A percentile compares a stretch with the other conserved stretches of the same genome.
Conservation (phyloP, 2,329 filamentous ascomycete genomes). For the Esteya vermicola region DNA sequence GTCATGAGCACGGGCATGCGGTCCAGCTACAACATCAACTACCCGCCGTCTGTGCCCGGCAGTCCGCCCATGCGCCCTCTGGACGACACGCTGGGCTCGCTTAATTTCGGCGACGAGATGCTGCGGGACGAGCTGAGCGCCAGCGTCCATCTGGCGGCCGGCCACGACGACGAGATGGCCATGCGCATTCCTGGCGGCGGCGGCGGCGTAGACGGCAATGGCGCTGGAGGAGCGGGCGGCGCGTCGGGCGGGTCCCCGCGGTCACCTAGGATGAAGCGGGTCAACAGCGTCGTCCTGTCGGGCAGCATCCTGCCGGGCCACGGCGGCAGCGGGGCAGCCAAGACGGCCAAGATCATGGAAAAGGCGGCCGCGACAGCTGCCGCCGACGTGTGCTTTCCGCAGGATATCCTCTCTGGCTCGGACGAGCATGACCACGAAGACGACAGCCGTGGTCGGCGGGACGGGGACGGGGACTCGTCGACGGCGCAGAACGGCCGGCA, state of each 20-base stretch:
- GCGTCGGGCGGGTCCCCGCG: background rate
- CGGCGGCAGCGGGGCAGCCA: background rate
- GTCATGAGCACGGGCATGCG: background rate
- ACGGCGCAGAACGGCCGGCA: too few relatives aligned
- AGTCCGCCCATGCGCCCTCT: constrained; percentile 38
- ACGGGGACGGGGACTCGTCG: background rate
- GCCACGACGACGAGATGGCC: background rate
- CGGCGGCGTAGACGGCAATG: too few relatives aligned
- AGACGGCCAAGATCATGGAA: background rate
- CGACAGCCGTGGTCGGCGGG: constrained; percentile 12
- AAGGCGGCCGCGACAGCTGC: constrained; percentile 28
- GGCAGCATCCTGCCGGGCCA: too few relatives aligned
- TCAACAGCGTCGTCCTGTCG: too few relatives aligned
- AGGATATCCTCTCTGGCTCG: constrained; percentile 61
- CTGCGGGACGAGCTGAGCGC: constrained; percentile 45
- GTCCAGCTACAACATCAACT: constrained; percentile 46
- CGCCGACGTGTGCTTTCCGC: constrained; percentile 87
- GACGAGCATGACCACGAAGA: constrained; percentile 45
- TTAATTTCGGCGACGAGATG: constrained; percentile 56
- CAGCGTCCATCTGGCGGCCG: background rate
- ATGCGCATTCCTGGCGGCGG: too few relatives aligned
- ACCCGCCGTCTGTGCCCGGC: constrained; percentile 53
- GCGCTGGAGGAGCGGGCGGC: too few relatives aligned
- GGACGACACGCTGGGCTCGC: constrained; percentile 38
- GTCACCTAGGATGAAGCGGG: too few relatives aligned